phyloP scores from a whole-genome alignment of 1,284 basidiomycete genomes.

The Volvariella volvacea region DNA sequence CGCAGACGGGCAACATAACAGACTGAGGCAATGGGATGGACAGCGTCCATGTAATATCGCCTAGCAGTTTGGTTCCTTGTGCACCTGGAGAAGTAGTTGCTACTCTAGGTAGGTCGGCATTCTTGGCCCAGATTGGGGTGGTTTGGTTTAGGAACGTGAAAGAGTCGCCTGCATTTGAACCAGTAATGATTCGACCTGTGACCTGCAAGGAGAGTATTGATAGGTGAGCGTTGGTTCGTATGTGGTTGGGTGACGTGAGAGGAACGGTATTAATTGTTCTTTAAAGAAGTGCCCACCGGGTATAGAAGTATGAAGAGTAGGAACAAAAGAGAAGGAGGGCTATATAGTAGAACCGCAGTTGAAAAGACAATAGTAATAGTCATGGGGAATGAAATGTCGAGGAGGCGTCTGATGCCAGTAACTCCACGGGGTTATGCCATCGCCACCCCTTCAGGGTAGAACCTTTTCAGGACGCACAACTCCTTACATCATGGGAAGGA shows the following conservation, averaged over 20 bases:
- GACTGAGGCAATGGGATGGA: slow-evolving; percentile 35
- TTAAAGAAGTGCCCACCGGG: no score
- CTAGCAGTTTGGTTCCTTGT: slow-evolving; percentile 31
- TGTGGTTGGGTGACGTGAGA: no score
- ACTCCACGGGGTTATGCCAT: no score
- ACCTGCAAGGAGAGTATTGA: slow-evolving; percentile 20
- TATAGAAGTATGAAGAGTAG: no score
- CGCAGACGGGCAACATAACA: slow-evolving; percentile 25
- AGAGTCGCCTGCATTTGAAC: slow-evolving; percentile 30
- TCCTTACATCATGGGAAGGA: neutral
- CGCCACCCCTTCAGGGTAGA: no score
- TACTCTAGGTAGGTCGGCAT: slow-evolving; percentile 26
- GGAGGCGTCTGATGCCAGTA: no score
- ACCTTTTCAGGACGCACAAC: neutral
- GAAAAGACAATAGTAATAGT: no score
- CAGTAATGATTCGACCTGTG: slow-evolving; percentile 41
- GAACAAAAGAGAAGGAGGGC: neutral
- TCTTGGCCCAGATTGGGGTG: slow-evolving; percentile 39
- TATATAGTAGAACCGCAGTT: neutral
- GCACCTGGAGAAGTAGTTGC: slow-evolving; percentile 31
- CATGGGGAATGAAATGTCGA: no score
- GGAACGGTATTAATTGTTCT: no score
- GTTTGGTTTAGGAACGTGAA: slow-evolving; percentile 35
- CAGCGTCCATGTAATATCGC: slow-evolving; percentile 35
- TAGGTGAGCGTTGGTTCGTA: no score